phyloP scores from a whole-genome alignment of 1,139 yeast species.

The Debaryomycetaceae sp. region DNA sequence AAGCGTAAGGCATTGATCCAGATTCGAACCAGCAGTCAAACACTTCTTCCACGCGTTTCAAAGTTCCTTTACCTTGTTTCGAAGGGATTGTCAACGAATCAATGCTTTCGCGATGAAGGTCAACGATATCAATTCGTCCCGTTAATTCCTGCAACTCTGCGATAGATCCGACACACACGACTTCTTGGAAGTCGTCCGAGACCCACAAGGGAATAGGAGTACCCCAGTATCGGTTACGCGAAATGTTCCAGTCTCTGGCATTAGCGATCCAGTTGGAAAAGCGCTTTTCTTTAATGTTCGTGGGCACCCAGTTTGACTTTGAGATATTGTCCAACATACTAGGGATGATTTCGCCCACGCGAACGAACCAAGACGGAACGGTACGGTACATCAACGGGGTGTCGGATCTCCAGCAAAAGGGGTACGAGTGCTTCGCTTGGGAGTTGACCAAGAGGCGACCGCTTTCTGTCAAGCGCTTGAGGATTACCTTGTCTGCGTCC shows the following conservation, averaged over 20 bases:
- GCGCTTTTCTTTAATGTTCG: conserved; percentile 81
- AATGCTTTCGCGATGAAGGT: conserved; percentile 86
- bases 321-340: conserved; percentile 82
- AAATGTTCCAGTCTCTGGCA: conserved; percentile 98
- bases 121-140: conserved; percentile 72
- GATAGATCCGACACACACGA: conserved; percentile 87
- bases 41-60: conserved; percentile 91
- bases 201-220: conserved; percentile 98
- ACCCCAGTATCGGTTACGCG: conserved; percentile 99
- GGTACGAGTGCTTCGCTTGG: conserved; percentile 91
- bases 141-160: conserved; percentile 76
- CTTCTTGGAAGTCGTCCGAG: conserved; percentile 83
- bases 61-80: conserved; percentile 74
- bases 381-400: conserved; percentile 94
- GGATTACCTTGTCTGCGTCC: conserved; percentile 89
- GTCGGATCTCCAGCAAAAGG: conserved; percentile 99
- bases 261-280: conserved; percentile 96
- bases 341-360: conserved; percentile 77
- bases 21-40: conserved; percentile 99
- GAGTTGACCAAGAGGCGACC: conserved; percentile 69
- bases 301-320: conserved; percentile 91
- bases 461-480: conserved; percentile 66
- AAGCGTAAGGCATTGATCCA: conserved; percentile 98
- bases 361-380: conserved; percentile 98
- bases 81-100: conserved; percentile 93